Evolutionary conservation across 306 rosid species (phyloP).

Genomic region (Glycine tomentella): DNA sequence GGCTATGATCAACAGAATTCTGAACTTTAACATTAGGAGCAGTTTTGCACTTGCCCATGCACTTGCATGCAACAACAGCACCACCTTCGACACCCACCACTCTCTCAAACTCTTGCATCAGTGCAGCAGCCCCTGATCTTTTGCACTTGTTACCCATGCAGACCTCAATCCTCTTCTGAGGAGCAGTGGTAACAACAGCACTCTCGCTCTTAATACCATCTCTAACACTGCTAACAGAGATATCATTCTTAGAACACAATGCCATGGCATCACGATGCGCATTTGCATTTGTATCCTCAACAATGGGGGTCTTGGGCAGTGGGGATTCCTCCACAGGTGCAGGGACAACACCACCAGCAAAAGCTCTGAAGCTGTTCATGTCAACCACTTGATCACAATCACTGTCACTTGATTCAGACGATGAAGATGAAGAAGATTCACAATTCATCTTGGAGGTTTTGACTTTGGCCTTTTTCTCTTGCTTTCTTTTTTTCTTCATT

Average conservation of each 20-base stretch:
- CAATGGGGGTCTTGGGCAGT: slow-evolving; percentile 29
- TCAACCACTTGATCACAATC: slow-evolving; percentile 61
- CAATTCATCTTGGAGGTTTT: slow-evolving; percentile 57
- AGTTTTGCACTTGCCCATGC: slow-evolving; percentile 92
- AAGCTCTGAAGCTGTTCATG: slow-evolving; percentile 50
- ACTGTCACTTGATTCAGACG: slow-evolving; percentile 76
- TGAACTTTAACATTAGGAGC: slow-evolving; percentile 87
- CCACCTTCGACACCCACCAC: slow-evolving; percentile 67
- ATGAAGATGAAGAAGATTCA: slow-evolving; percentile 65
- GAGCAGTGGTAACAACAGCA: slow-evolving; percentile 23
- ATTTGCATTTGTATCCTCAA: slow-evolving; percentile 25
- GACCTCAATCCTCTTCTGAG: slow-evolving; percentile 73
- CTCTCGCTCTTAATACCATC: slow-evolving; percentile 28
- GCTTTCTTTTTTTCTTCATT: slow-evolving; percentile 63
- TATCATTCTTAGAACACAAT: slow-evolving; percentile 43
- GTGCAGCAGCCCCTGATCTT: slow-evolving; percentile 65
- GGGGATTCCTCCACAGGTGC: slow-evolving; percentile 34
- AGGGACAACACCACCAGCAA: slow-evolving; percentile 43
- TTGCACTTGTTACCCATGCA: slow-evolving; percentile 93
- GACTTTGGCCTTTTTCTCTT: slow-evolving; percentile 61
- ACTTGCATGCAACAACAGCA: slow-evolving; percentile 78
- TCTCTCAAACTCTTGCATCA: slow-evolving; percentile 75
- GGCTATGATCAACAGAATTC: slow-evolving; percentile 40
- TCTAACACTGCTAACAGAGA: slow-evolving; percentile 32
- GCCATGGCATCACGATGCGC: slow-evolving; percentile 31